These are phyloP conservation scores for Chrysosporium keratinophilum DNA, from an alignment of 2,329 filamentous ascomycete species.

Conservation along the genomic window DNA sequence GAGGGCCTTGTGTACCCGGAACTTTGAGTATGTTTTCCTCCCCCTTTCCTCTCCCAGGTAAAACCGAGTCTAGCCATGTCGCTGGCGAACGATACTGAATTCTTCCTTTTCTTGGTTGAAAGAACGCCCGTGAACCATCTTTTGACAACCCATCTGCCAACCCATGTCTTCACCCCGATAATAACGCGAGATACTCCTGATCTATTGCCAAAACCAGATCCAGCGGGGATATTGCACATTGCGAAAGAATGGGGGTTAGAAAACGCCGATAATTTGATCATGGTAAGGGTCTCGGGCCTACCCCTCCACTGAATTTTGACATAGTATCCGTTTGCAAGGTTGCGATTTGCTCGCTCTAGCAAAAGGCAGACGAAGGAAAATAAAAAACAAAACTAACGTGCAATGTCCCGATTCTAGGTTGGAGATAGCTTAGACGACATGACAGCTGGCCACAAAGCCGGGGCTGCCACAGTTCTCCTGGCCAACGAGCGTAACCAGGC, in stretches of 20 bases:
- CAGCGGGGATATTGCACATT: constrained; percentile 79
- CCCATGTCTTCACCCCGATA: constrained; percentile 61
- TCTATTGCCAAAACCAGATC: constrained; percentile 65
- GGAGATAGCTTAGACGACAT: constrained; percentile 88
- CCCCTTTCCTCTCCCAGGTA: constrained; percentile 1
- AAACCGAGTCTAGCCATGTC: neutral
- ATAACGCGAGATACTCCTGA: constrained; percentile 69
- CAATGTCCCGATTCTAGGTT: constrained; percentile 28
- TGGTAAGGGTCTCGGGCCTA: constrained; percentile 43
- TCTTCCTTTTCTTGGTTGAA: neutral
- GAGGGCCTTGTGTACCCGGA: constrained; percentile 86
- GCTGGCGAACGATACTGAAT: neutral
- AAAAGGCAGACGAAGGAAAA: neutral
- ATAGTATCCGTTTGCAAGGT: neutral
- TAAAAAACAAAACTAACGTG: neutral
- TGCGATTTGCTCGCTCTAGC: too few species aligned
- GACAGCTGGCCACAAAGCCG: constrained; percentile 70
- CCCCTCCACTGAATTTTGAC: neutral
- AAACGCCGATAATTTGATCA: constrained; percentile 42
- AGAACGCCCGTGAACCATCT: constrained; percentile 37
- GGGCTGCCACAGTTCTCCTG: constrained; percentile 81
- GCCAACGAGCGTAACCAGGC: constrained; percentile 69
- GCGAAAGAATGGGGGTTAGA: constrained; percentile 61
- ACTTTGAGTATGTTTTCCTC: constrained; percentile 57
- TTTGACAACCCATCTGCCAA: constrained; percentile 60